A percentile compares a stretch with the other conserved stretches of the same genome.
These are phyloP conservation scores for Colletotrichum scovillei DNA, from an alignment of 2,329 filamentous ascomycete species.

Conservation along the genomic window DNA sequence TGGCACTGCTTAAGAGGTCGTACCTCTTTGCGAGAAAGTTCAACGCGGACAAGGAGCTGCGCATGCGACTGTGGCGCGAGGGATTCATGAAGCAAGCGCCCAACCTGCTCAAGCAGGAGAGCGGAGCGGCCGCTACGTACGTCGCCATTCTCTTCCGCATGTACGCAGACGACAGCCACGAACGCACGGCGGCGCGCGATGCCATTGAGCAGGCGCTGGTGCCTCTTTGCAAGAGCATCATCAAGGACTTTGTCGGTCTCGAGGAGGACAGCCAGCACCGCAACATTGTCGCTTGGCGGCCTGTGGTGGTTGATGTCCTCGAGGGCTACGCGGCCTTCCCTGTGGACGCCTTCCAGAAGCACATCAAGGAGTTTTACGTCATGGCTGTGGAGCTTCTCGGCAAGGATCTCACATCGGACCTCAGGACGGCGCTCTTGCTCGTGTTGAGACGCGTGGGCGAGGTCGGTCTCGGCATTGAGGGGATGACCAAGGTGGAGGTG, in stretches of 20 bases:
- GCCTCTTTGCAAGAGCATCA: slow-evolving; percentile 94
- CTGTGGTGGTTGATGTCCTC: slow-evolving; percentile 95
- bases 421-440: slow-evolving; percentile 81
- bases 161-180: slow-evolving; percentile 90
- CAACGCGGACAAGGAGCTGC: slow-evolving; percentile 96
- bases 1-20: slow-evolving; percentile 93
- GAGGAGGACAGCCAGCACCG: slow-evolving; percentile 97
- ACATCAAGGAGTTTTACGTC: slow-evolving; percentile 88
- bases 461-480: slow-evolving; percentile 69
- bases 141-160: slow-evolving; percentile 96
- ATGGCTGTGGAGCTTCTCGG: slow-evolving; percentile 84
- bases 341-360: slow-evolving; percentile 79
- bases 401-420: slow-evolving; percentile 83
- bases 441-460: slow-evolving; percentile 88
- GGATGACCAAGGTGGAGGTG: slow-evolving; percentile 51
- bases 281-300: slow-evolving; percentile 97
- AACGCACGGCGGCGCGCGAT: slow-evolving; percentile 80
- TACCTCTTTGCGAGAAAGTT: slow-evolving; percentile 98
- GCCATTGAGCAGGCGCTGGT: slow-evolving; percentile 94
- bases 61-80: slow-evolving; percentile 94
- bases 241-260: slow-evolving; percentile 83
- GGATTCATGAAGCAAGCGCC: slow-evolving; percentile 99
- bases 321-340: slow-evolving; percentile 93
- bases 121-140: slow-evolving; percentile 91
- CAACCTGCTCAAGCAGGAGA: slow-evolving; percentile 97